Evolutionary conservation across 2,329 filamentous ascomycete species (phyloP), one percentile per base, ranked within the genome.

Genomic region (Fusarium burgessii): DNA sequence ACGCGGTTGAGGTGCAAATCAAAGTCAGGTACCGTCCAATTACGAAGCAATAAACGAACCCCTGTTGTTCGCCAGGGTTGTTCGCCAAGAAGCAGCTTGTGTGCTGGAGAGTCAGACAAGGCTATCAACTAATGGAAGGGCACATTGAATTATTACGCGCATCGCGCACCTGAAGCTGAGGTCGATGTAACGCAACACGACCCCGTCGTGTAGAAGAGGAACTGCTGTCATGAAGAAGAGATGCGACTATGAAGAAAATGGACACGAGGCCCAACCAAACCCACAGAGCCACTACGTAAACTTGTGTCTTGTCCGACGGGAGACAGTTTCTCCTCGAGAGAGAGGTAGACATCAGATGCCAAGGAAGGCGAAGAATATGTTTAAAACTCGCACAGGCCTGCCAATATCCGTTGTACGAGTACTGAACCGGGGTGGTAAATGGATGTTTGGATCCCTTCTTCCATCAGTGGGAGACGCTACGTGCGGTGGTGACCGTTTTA

Each of bases 131-230:
- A 51, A 62, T 36, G 38, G 45, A 57, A 27, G 41, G 18, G 35
- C 42, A 63, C 32, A 15, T 32, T 40, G 33, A 49, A 41, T 45
- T 67, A 67, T 67, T 68, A 62, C 62, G 50, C 51, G 61, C 51
- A 62, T 54, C 55, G 66, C 62, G 72, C 66, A 76, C 74, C 74
- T 76, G 74, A 76, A 76, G 74, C 74, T 76, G 74, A 76, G 54
- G 74, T 76, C 38, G 70, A 75, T 76, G 74, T 70, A 76, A 76
- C 74, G 58, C 66, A 61, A 72, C 62, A 68, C 18, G 57, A 67
- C 65, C 69, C 74, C 72, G 71, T 62, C 56, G 66, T 65, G 33
- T 38, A 33, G 25, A 66, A 66, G 51, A 57, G 58, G 55, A 33
- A 51, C 32, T 61, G 57, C 66, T 64, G 58, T 52, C 56, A 58